Conservation (phyloP, 768 basidiomycete genomes). For the Psilocybe sp. region DNA sequence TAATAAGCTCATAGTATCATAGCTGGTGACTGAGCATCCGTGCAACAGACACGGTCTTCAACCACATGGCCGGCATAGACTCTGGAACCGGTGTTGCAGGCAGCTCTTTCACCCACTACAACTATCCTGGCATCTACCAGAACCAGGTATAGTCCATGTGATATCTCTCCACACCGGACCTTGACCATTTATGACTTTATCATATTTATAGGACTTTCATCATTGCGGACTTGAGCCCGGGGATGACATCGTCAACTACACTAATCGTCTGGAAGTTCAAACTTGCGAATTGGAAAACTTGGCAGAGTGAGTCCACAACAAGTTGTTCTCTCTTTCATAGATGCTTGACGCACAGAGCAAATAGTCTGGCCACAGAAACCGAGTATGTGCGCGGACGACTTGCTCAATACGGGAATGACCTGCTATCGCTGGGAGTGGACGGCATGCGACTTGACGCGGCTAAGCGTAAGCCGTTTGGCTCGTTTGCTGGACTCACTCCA, state of each 20-base stretch:
- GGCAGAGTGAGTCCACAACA: constrained; percentile 42
- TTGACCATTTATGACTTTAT: neutral
- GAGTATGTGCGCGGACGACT: constrained; percentile 55
- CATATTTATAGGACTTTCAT: constrained; percentile 47
- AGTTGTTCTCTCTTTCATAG: neutral
- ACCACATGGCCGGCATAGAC: constrained; percentile 59
- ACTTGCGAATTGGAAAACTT: constrained; percentile 51
- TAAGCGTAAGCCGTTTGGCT: constrained; percentile 42
- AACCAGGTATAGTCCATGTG: constrained; percentile 30
- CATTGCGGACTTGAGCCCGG: constrained; percentile 54
- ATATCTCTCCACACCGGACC: neutral
- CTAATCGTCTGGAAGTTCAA: constrained; percentile 52
- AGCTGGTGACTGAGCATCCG: neutral
- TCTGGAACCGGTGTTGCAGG: constrained; percentile 50
- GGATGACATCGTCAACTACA: constrained; percentile 55
- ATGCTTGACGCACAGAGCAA: too few relatives aligned
- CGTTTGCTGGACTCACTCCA: too few relatives aligned
- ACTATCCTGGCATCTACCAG: constrained; percentile 48
- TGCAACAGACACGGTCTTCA: constrained; percentile 50
- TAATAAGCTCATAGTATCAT: neutral
- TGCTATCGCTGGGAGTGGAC: constrained; percentile 59
- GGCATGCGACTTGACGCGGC: constrained; percentile 64
- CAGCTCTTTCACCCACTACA: constrained; percentile 51
- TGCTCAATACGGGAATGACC: constrained; percentile 56
- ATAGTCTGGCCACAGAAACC: constrained; percentile 60